These are phyloP conservation scores for Kwoniella newhampshirensis DNA, from an alignment of 768 basidiomycete species.

Conservation along the genomic window DNA sequence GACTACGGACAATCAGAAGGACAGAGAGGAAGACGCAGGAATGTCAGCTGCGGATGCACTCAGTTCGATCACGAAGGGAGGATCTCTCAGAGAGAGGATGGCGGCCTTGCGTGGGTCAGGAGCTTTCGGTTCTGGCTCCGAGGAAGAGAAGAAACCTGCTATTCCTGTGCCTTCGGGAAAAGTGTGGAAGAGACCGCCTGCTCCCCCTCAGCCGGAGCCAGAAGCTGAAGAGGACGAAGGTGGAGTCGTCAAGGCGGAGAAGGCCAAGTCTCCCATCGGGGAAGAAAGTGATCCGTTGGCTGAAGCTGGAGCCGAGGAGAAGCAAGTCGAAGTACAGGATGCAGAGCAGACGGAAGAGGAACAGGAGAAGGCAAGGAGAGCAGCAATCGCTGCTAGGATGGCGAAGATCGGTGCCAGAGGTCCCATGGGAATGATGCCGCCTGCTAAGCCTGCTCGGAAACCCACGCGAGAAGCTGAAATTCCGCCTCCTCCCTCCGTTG, in stretches of 20 bases:
- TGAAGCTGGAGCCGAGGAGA: constrained; percentile 53
- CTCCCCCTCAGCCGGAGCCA: constrained; percentile 32
- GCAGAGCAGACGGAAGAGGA: constrained; percentile 44
- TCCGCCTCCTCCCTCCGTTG: neutral
- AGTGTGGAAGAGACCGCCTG: constrained; percentile 76
- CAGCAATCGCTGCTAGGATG: constrained; percentile 88
- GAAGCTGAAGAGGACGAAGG: constrained; percentile 33
- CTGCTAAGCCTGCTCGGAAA: constrained; percentile 67
- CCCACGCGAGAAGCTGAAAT: constrained; percentile 46
- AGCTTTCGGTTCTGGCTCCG: constrained; percentile 64
- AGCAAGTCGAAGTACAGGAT: constrained; percentile 59
- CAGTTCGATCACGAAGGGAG: constrained; percentile 72
- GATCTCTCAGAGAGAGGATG: constrained; percentile 89
- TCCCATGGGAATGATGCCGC: constrained; percentile 61
- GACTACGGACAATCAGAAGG: constrained; percentile 8
- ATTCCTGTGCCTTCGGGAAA: constrained; percentile 65
- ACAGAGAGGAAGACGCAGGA: constrained; percentile 24
- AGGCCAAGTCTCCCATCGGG: constrained; percentile 10
- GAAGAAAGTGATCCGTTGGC: constrained; percentile 16
- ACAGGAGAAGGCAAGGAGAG: constrained; percentile 58
- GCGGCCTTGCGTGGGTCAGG: constrained; percentile 83
- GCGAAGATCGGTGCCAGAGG: constrained; percentile 76
- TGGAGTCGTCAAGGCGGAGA: constrained; percentile 5
- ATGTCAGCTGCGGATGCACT: constrained; percentile 75
- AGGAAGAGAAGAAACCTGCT: constrained; percentile 60